Base-by-base conservation (phyloP, 805 yeast genomes). In the Jamesozyma lodderae region DNA sequence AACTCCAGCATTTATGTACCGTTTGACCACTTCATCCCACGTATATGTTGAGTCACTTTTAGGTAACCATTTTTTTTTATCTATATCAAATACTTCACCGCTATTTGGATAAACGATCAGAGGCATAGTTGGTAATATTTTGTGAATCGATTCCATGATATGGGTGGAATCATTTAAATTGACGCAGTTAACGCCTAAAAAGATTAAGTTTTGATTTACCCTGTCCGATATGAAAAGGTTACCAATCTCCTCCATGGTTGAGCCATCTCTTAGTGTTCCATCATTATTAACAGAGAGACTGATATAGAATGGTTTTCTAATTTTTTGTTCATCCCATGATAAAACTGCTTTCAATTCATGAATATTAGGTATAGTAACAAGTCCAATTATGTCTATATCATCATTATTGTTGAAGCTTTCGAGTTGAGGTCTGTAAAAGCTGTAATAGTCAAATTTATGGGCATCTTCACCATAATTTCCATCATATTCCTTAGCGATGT, bases 301-400 rank as follows among this genome's bases (percentile, higher is more conserved):
- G 5, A 64, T 39, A 35, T 68, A 76, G 44, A 67, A 74, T 14
- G 72, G 71, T 41, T 69, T 67, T 3, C 43, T 35, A 25, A 50
- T 47, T 13, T 63, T 16, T 48, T 50, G 19, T 53, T 58, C 51
- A 75, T 64, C 54, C 53, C 55, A 50, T 2, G 56, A 48, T 8
- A 72, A 44, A 10, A 81, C 49, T 1, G 69, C 75, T 46, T 68
- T 62, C 26, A 79, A 49, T 57, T 84, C 95, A 26, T 51, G 50
- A 15, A 72, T 53, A 35, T 68, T 72, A 1, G 94, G 92, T 13
- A 82, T 69, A 0, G 95, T 84, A 54, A 84, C 95, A 41, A 81
- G 64, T 0, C 75, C 79, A 19, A 83, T 60, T 6, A 75, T 38
- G 45, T 79, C 86, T 8, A 77, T 68, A 3, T 67, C 57, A 0